phyloP scores from a whole-genome alignment of 2,329 filamentous ascomycete genomes.

The Fusarium palustre region DNA sequence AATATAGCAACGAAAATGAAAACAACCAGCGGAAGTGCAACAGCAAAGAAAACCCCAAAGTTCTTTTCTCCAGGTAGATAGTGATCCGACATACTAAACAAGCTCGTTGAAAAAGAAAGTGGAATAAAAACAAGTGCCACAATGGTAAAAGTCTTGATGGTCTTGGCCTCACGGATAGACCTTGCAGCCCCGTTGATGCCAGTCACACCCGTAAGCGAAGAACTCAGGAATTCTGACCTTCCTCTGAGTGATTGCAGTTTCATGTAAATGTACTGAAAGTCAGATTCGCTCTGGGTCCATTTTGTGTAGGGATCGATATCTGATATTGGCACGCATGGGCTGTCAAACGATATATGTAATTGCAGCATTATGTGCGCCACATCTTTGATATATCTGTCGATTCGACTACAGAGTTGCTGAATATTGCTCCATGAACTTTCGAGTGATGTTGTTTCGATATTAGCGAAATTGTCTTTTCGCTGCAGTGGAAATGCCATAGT shows the following conservation, averaged over 20 bases:
- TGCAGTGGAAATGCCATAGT: constrained; percentile 7
- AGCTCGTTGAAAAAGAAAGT: constrained; percentile 7
- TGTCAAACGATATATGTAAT: constrained; percentile 6
- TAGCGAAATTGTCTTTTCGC: constrained; percentile 12
- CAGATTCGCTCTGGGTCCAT: constrained; percentile 7
- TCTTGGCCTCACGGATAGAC: constrained; percentile 10
- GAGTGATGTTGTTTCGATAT: constrained; percentile 6
- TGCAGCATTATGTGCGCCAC: constrained; percentile 13
- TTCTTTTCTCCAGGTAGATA: constrained; percentile 7
- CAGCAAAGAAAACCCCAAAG: not conserved
- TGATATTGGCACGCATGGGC: not conserved
- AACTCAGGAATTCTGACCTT: constrained; percentile 7
- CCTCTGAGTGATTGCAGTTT: constrained; percentile 8
- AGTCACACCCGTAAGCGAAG: constrained; percentile 7
- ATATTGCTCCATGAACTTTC: constrained; percentile 12
- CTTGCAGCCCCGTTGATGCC: constrained; percentile 11
- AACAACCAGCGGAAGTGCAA: constrained; percentile 1
- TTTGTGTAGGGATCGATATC: not conserved
- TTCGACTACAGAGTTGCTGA: constrained; percentile 2
- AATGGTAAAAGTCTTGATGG: constrained; percentile 11
- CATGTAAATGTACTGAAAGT: constrained; percentile 10
- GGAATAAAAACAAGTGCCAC: constrained; percentile 15
- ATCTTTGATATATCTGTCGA: constrained; percentile 14
- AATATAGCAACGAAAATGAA: constrained; percentile 8
- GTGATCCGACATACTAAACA: constrained; percentile 1